Conservation (phyloP, 805 yeast genomes). For the Wickerhamomyces strasburgensis region DNA sequence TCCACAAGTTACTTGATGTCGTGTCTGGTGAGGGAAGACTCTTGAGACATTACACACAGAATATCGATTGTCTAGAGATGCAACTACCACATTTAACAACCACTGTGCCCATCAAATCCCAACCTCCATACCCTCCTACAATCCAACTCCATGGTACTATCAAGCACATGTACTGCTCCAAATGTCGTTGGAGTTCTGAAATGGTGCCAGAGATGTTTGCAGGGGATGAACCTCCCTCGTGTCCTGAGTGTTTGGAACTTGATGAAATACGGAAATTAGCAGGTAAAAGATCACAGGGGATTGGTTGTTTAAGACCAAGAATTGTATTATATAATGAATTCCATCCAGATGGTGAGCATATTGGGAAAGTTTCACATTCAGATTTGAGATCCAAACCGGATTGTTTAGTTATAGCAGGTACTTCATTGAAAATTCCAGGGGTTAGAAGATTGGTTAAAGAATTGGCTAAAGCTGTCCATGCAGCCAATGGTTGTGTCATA, state of each 20-base stretch:
- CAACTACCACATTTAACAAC: slow-evolving; percentile 47
- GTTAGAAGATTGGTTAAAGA: slow-evolving; percentile 58
- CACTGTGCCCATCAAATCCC: slow-evolving; percentile 41
- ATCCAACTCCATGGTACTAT: slow-evolving; percentile 86
- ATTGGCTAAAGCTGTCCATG: slow-evolving; percentile 51
- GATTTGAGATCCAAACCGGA: slow-evolving; percentile 70
- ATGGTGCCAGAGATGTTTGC: slow-evolving; percentile 50
- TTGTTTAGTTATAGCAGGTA: slow-evolving; percentile 76
- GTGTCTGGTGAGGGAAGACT: slow-evolving; percentile 61
- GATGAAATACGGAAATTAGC: slow-evolving; percentile 52
- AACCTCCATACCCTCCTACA: slow-evolving; percentile 46
- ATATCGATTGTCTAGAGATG: slow-evolving; percentile 76
- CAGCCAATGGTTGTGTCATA: slow-evolving; percentile 52
- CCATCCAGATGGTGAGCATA: slow-evolving; percentile 85
- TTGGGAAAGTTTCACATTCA: slow-evolving; percentile 65
- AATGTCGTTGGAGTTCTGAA: slow-evolving; percentile 56
- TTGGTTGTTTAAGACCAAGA: slow-evolving; percentile 60
- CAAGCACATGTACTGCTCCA: slow-evolving; percentile 66
- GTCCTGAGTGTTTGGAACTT: slow-evolving; percentile 60
- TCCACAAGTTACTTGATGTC: slow-evolving; percentile 59
- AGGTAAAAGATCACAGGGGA: slow-evolving; percentile 60
- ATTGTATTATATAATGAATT: slow-evolving; percentile 68
- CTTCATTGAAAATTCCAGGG: slow-evolving; percentile 78
- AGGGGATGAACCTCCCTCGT: slow-evolving; percentile 43
- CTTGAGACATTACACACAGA: slow-evolving; percentile 77